phyloP scores from a whole-genome alignment of 345 rosid species.

The Noccaea caerulescens region DNA sequence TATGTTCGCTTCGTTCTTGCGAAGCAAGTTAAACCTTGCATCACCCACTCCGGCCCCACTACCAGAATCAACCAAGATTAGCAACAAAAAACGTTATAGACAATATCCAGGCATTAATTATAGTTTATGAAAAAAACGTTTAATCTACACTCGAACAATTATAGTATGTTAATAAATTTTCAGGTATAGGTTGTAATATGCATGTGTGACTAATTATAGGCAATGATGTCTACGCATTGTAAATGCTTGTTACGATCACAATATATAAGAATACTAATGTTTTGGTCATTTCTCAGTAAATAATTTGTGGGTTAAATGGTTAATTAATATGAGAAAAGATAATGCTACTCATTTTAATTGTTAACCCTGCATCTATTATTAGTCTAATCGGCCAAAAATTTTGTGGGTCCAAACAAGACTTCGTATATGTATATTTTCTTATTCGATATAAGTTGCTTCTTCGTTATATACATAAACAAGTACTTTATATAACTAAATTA shows the following conservation, averaged over 20 bases:
- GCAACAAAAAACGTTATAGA: conserved; percentile 2
- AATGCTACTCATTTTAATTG: conserved; percentile 1
- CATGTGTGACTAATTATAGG: neutral
- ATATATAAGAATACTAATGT: neutral
- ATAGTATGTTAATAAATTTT: neutral
- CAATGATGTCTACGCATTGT: neutral
- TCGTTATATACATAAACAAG: neutral
- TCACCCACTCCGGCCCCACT: neutral
- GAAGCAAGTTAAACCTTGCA: conserved; percentile 2
- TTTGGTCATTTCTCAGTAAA: neutral
- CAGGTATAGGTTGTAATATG: neutral
- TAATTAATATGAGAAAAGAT: neutral
- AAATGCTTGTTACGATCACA: neutral
- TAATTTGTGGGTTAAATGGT: neutral
- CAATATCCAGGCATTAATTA: neutral
- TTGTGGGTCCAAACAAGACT: neutral
- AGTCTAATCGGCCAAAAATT: neutral
- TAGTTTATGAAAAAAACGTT: neutral
- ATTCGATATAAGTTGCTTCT: neutral
- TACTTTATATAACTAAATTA: neutral
- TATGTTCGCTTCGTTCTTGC: neutral
- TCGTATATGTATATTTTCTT: neutral
- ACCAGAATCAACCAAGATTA: neutral
- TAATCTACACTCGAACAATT: neutral
- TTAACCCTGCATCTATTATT: neutral